A percentile compares a stretch with the other conserved stretches of the same genome.
These are phyloP conservation scores for Nicotiana benthamiana DNA, from an alignment of 257 asterid species.

Conservation along the genomic window DNA sequence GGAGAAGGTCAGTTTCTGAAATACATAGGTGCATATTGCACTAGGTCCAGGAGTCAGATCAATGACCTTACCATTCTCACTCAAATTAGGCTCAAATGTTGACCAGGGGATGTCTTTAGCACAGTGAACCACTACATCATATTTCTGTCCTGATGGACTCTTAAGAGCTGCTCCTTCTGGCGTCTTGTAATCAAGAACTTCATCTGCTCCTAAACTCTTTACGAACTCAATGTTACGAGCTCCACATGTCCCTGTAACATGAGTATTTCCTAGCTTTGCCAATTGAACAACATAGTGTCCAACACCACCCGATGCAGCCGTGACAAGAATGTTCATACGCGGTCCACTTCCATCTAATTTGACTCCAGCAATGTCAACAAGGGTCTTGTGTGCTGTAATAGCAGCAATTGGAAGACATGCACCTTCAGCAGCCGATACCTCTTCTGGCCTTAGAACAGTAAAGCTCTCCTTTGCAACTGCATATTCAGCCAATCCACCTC, in stretches of 20 bases:
- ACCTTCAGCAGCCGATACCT: conserved; percentile 57
- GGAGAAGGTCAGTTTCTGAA: conserved; percentile 43
- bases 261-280: conserved; percentile 59
- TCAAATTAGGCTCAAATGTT: conserved; percentile 42
- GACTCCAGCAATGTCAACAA: conserved; percentile 40
- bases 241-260: conserved; percentile 68
- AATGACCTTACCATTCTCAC: conserved; percentile 38
- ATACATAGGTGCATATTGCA: conserved; percentile 44
- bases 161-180: conserved; percentile 55
- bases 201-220: conserved; percentile 62
- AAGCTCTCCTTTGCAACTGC: conserved; percentile 38
- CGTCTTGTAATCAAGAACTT: conserved; percentile 58
- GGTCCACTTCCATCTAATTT: conserved; percentile 48
- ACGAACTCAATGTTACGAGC: conserved; percentile 49
- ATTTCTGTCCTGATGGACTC: conserved; percentile 62
- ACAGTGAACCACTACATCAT: conserved; percentile 59
- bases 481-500: conserved; percentile 58
- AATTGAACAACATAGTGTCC: conserved; percentile 66
- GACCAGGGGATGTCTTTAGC: conserved; percentile 48
- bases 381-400: conserved; percentile 54
- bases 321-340: conserved; percentile 45
- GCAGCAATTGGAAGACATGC: conserved; percentile 49
- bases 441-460: conserved; percentile 42
- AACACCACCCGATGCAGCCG: conserved; percentile 68
- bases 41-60: conserved; percentile 49